phyloP scores from a whole-genome alignment of 2,329 filamentous ascomycete genomes.

The Elsinoe ampelina region DNA sequence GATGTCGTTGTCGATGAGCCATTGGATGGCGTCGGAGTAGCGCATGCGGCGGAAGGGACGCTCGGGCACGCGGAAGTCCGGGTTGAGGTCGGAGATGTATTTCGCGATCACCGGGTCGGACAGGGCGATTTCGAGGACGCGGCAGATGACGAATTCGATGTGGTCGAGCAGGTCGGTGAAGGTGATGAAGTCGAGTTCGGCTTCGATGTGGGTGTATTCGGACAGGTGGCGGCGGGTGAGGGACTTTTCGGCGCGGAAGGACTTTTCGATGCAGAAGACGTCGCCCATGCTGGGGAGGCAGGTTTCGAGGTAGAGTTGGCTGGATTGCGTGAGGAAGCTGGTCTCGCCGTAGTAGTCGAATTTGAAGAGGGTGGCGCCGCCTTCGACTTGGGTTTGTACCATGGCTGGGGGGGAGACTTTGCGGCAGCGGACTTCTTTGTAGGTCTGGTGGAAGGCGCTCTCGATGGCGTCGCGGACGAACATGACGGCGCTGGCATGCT shows the following conservation, averaged over 20 bases:
- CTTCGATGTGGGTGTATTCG: constrained; percentile 96
- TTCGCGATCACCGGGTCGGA: constrained; percentile 62
- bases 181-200: constrained; percentile 88
- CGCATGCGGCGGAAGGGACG: constrained; percentile 91
- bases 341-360: constrained; percentile 83
- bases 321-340: constrained; percentile 92
- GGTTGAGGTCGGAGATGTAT: constrained; percentile 80
- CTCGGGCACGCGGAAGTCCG: constrained; percentile 69
- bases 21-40: constrained; percentile 88
- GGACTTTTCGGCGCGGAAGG: constrained; percentile 95
- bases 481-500: constrained; percentile 76
- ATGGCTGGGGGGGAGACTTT: constrained; percentile 85
- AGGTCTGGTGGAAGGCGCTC: constrained; percentile 68
- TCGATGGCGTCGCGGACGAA: constrained; percentile 76
- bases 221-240: constrained; percentile 88
- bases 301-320: constrained; percentile 95
- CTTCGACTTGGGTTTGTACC: constrained; percentile 92
- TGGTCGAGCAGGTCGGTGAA: constrained; percentile 84
- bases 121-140: constrained; percentile 69
- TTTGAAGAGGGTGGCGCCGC: constrained; percentile 81
- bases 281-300: constrained; percentile 82
- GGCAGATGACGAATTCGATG: constrained; percentile 78
- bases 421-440: constrained; percentile 64
- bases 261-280: constrained; percentile 97
- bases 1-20: constrained; percentile 84